A percentile compares a stretch with the other conserved stretches of the same genome.
These are phyloP conservation scores for Bruguiera parviflora DNA, from an alignment of 345 rosid species.

Conservation along the genomic window DNA sequence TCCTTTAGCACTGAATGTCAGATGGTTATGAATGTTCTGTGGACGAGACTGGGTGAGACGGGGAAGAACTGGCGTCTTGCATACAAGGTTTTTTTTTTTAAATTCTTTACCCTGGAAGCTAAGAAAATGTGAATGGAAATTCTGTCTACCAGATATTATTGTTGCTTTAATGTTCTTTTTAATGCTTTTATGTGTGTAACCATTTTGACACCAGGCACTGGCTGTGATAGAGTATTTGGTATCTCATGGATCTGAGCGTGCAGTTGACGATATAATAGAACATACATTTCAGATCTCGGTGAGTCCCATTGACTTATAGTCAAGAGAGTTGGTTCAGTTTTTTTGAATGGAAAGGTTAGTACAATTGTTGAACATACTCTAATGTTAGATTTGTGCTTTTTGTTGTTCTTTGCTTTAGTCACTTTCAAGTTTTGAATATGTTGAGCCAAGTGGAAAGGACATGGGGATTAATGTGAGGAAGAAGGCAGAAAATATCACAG, in stretches of 20 bases:
- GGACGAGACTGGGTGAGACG: conserved; percentile 86
- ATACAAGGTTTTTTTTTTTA: conserved; percentile 61
- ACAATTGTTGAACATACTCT: conserved; percentile 15
- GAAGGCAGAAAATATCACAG: conserved; percentile 77
- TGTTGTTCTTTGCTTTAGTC: conserved; percentile 48
- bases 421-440: conserved; percentile 89
- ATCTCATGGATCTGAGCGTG: conserved; percentile 97
- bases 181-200: conserved; percentile 6
- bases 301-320: conserved; percentile 30
- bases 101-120: conserved; percentile 3
- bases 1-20: conserved; percentile 80
- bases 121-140: background rate
- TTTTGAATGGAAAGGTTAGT: background rate
- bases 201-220: conserved; percentile 55
- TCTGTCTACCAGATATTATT: conserved; percentile 4
- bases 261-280: conserved; percentile 93
- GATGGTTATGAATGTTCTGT: conserved; percentile 88
- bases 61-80: conserved; percentile 99
- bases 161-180: conserved; percentile 11
- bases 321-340: conserved; percentile 4
- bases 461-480: conserved; percentile 88
- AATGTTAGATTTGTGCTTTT: conserved; percentile 22
- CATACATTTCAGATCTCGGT: conserved; percentile 96
- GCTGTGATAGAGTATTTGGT: conserved; percentile 90
- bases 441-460: conserved; percentile 95